Percentiles rank a stretch among this genome's conserved stretches.
These are phyloP conservation scores for Gossypium gossypioides DNA, from an alignment of 441 rosid genomes.

Conservation along the genomic window DNA sequence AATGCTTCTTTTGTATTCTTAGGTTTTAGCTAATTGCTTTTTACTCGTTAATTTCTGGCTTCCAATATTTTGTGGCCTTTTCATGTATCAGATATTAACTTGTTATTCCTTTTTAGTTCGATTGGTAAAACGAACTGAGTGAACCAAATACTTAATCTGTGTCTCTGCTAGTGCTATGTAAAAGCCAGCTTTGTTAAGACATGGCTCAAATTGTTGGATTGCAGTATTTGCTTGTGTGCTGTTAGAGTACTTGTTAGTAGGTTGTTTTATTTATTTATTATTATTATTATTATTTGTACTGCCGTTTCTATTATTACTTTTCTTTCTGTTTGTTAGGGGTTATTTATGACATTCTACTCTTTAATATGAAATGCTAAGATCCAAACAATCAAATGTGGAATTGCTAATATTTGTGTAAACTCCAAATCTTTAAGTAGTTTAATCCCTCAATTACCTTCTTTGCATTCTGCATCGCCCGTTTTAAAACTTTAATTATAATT, in stretches of 20 bases:
- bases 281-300: background rate
- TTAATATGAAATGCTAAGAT: background rate
- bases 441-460: constrained; percentile 5
- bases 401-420: background rate
- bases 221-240: background rate
- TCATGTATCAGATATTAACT: background rate
- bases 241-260: background rate
- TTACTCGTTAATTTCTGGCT: background rate
- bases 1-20: background rate
- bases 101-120: background rate
- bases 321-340: background rate
- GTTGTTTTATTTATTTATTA: background rate
- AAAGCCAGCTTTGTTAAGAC: background rate
- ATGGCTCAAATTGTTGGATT: background rate
- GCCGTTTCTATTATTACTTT: background rate
- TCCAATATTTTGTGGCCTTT: background rate
- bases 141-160: background rate
- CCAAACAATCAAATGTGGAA: background rate
- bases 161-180: background rate
- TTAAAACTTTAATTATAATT: background rate
- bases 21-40: background rate
- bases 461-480: background rate
- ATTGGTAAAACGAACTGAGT: background rate
- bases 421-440: background rate
- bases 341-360: background rate